A percentile compares a stretch with the other conserved stretches of the same genome.
These are phyloP conservation scores for Daldinia grandis DNA, from an alignment of 495 filamentous ascomycete genomes.

Conservation along the genomic window DNA sequence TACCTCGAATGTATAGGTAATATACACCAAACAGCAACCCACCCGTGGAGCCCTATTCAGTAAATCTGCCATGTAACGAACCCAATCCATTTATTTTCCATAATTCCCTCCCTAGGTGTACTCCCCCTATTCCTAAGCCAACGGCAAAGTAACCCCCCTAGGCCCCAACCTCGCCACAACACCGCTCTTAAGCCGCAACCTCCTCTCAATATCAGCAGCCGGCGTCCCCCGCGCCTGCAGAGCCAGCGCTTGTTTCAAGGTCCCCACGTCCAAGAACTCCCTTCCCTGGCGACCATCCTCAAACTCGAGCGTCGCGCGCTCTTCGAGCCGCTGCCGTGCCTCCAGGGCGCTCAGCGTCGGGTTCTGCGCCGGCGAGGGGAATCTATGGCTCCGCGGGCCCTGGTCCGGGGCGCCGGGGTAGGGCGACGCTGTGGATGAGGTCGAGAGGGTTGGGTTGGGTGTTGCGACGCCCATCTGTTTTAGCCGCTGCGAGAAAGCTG, in stretches of 20 bases:
- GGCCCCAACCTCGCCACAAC: constrained; percentile 52
- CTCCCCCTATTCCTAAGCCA: not conserved
- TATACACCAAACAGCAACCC: constrained; percentile 4
- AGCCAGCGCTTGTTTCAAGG: constrained; percentile 48
- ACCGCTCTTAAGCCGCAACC: constrained; percentile 50
- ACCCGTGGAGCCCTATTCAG: not conserved
- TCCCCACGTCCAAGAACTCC: constrained; percentile 53
- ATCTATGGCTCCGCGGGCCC: constrained; percentile 33
- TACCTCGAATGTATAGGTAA: constrained; percentile 32
- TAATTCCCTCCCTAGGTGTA: not conserved
- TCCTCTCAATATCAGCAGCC: constrained; percentile 49
- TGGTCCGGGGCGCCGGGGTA: constrained; percentile 20
- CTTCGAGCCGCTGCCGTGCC: constrained; percentile 49
- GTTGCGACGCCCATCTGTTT: constrained; percentile 57
- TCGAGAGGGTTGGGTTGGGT: constrained; percentile 57
- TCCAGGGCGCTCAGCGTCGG: constrained; percentile 54
- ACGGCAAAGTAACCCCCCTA: constrained; percentile 39
- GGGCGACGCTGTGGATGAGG: constrained; percentile 52
- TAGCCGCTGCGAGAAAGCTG: constrained; percentile 52
- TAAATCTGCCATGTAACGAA: not conserved
- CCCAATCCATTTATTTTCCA: not conserved
- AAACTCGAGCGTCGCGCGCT: constrained; percentile 50
- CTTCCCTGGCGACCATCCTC: constrained; percentile 43
- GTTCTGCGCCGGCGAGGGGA: constrained; percentile 47
- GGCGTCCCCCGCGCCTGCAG: constrained; percentile 45